Conservation (phyloP, 257 asterid species). For the Paulownia fortunei region DNA sequence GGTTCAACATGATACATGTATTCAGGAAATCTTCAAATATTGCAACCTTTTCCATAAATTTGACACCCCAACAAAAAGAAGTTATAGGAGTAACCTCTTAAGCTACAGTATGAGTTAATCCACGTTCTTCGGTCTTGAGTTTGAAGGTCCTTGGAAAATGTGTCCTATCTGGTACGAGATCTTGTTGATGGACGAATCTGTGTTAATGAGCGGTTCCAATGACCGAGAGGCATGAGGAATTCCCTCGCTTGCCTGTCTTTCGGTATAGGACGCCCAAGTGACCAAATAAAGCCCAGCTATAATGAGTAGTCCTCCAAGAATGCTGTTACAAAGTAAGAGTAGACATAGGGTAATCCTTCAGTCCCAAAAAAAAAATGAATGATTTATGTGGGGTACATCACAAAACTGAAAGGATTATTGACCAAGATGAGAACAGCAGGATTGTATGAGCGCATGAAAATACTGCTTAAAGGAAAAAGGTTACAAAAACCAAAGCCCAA, state of each 20-base stretch:
- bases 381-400: not conserved
- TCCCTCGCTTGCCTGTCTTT: slow-evolving; percentile 27
- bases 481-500: not conserved
- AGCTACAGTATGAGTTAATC: slow-evolving; percentile 34
- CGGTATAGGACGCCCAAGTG: slow-evolving; percentile 79
- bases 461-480: not conserved
- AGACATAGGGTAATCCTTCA: not conserved
- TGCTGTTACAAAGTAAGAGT: slow-evolving; percentile 45
- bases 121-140: slow-evolving; percentile 41
- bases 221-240: slow-evolving; percentile 38
- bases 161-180: slow-evolving; percentile 44
- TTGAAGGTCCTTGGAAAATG: slow-evolving; percentile 46
- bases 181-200: slow-evolving; percentile 44
- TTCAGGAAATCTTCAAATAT: not conserved
- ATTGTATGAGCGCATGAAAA: not conserved
- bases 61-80: not conserved
- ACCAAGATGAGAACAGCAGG: not conserved
- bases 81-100: not conserved
- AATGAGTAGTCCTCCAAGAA: slow-evolving; percentile 74
- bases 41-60: slow-evolving; percentile 6
- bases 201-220: slow-evolving; percentile 48
- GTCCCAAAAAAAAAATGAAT: not conserved
- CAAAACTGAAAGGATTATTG: not conserved
- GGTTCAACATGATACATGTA: not conserved
- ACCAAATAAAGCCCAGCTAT: slow-evolving; percentile 79